Percentiles rank a stretch among this genome's conserved stretches.
phyloP scores from a whole-genome alignment of 768 basidiomycete species.

The Leccinum variicolor region DNA sequence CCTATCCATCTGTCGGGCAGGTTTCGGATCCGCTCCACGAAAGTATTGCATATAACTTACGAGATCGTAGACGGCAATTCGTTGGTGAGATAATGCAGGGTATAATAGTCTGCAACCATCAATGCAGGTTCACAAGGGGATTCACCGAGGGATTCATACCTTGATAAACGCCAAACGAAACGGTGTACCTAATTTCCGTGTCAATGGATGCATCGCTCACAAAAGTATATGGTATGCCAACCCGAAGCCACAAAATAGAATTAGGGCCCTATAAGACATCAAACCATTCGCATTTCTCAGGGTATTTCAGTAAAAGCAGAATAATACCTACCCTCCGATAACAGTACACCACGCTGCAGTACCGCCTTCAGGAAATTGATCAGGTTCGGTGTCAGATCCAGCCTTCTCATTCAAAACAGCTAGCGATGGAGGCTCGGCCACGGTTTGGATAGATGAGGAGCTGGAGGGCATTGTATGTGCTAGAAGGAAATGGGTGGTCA shows the following conservation, averaged over 20 bases:
- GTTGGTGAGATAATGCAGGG: constrained; percentile 32
- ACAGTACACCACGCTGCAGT: constrained; percentile 23
- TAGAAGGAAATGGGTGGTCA: not conserved
- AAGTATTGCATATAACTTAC: constrained; percentile 20
- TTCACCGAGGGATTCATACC: constrained; percentile 11
- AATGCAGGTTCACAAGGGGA: not conserved
- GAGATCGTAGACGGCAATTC: constrained; percentile 35
- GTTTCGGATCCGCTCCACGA: not conserved
- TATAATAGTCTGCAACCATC: constrained; percentile 35
- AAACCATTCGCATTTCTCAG: not conserved
- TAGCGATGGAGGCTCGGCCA: not conserved
- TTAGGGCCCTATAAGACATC: constrained; percentile 22
- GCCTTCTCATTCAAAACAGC: constrained; percentile 1
- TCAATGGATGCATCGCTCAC: not conserved
- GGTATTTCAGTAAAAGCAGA: not conserved
- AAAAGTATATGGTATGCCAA: not conserved
- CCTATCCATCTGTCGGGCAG: constrained; percentile 39
- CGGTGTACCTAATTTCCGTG: constrained; percentile 26
- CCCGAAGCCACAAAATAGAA: constrained; percentile 34
- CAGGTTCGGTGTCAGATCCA: not conserved
- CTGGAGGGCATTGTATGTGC: constrained; percentile 5
- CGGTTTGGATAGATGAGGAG: not conserved
- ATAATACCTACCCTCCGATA: constrained; percentile 21
- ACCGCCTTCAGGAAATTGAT: constrained; percentile 29
- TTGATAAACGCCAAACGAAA: constrained; percentile 42